Conservation (phyloP, 2,329 filamentous ascomycete species). For the Ophiostoma sp. region DNA sequence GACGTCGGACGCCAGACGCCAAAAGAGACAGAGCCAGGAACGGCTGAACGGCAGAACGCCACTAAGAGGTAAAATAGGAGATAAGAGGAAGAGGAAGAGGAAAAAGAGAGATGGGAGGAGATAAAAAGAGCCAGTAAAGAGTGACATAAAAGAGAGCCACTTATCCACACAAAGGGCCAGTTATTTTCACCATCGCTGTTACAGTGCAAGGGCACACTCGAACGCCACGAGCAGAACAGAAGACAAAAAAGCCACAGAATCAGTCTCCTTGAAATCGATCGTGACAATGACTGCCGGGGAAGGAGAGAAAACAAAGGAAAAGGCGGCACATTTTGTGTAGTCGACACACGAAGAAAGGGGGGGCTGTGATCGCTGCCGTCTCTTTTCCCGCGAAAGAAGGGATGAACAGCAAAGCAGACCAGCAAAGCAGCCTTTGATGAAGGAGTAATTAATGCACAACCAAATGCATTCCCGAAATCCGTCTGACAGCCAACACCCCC, state of each 20-base stretch:
- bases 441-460: too few species aligned
- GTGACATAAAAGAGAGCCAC: neutral
- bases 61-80: neutral
- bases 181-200: neutral
- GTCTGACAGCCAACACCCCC: neutral
- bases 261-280: neutral
- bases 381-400: neutral
- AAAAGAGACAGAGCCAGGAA: neutral
- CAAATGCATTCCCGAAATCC: too few species aligned
- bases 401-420: neutral
- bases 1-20: too few species aligned
- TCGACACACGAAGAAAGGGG: neutral
- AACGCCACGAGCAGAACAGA: neutral
- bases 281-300: neutral
- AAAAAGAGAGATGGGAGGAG: neutral
- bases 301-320: neutral
- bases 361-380: neutral
- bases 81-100: neutral
- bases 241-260: neutral
- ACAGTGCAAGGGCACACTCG: neutral
- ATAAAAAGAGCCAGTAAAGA: neutral
- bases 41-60: neutral
- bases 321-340: neutral
- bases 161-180: neutral
- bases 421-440: too few species aligned